Percentiles rank a stretch among this genome's conserved stretches.
Evolutionary conservation across 2,329 filamentous ascomycete species (phyloP).

Genomic region (Hymenoscyphus albidus): DNA sequence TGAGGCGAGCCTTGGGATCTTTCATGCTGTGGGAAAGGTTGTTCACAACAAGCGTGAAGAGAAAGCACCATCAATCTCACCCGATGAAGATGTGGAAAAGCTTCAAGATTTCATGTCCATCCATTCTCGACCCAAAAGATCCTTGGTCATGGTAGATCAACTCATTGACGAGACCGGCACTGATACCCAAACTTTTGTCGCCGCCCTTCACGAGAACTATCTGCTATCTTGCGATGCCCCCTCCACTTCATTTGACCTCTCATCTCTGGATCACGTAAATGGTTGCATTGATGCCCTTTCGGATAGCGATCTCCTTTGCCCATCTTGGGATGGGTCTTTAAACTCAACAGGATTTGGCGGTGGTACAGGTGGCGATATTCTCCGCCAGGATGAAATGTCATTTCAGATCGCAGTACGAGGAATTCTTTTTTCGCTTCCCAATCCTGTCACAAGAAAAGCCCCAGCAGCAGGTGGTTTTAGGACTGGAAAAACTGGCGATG

Average conservation of each 20-base stretch:
- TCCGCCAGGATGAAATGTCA: slow-evolving; percentile 90
- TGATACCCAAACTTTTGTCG: slow-evolving; percentile 84
- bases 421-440: slow-evolving; percentile 77
- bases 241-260: slow-evolving; percentile 47
- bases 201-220: slow-evolving; percentile 92
- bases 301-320: slow-evolving; percentile 78
- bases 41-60: slow-evolving; percentile 90
- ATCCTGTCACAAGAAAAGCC: slow-evolving; percentile 72
- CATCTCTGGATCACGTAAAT: slow-evolving; percentile 73
- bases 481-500: slow-evolving; percentile 48
- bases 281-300: slow-evolving; percentile 85
- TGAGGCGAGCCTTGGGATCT: slow-evolving; percentile 87
- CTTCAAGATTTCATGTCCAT: slow-evolving; percentile 58
- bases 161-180: slow-evolving; percentile 93
- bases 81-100: slow-evolving; percentile 45
- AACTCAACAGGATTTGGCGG: slow-evolving; percentile 52
- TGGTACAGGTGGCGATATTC: slow-evolving; percentile 58
- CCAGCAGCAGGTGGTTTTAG: slow-evolving; percentile 34
- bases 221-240: slow-evolving; percentile 70
- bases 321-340: slow-evolving; percentile 67
- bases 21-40: slow-evolving; percentile 93
- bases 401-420: slow-evolving; percentile 90
- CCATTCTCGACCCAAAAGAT: slow-evolving; percentile 55
- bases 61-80: slow-evolving; percentile 37
- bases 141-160: slow-evolving; percentile 65